A percentile compares a stretch with the other conserved stretches of the same genome.
Conservation (phyloP, 108 stramenopile species). For the Cyclotella distinguenda region DNA sequence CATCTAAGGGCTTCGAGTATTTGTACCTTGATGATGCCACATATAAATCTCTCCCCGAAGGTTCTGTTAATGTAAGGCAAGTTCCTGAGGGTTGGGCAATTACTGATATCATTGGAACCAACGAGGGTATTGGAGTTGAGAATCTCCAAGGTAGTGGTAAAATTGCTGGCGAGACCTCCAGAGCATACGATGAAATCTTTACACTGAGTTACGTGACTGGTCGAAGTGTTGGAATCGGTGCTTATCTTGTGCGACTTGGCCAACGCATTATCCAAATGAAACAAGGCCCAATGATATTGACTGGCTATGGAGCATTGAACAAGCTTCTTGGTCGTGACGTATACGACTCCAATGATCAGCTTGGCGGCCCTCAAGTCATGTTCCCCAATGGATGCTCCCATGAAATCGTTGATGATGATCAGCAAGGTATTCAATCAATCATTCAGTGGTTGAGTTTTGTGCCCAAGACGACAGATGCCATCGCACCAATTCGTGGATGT, state of each 20-base stretch:
- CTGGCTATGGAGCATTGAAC: constrained; percentile 95
- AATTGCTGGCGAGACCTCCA: constrained; percentile 98
- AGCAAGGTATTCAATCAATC: constrained; percentile 87
- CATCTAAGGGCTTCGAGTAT: constrained; percentile 95
- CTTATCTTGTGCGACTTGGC: constrained; percentile 91
- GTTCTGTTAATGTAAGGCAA: constrained; percentile 86
- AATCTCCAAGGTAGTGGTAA: constrained; percentile 96
- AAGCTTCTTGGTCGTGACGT: constrained; percentile 97
- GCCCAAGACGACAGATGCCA: constrained; percentile 83
- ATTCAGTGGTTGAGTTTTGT: constrained; percentile 95
- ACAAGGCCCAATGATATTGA: constrained; percentile 92
- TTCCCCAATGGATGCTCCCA: constrained; percentile 95
- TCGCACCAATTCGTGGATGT: constrained; percentile 64
- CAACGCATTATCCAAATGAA: constrained; percentile 94
- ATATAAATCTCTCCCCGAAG: constrained; percentile 86
- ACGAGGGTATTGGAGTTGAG: constrained; percentile 97
- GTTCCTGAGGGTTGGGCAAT: constrained; percentile 88
- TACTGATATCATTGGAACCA: constrained; percentile 92
- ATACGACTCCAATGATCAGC: constrained; percentile 97
- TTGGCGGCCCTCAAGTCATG: constrained; percentile 98
- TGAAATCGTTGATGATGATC: constrained; percentile 90
- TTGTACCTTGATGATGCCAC: constrained; percentile 92
- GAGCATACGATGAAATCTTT: constrained; percentile 96
- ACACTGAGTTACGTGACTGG: constrained; percentile 97
- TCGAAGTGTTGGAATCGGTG: constrained; percentile 94